Evolutionary conservation across 805 yeast species (phyloP), one percentile per base, ranked within the genome.

Genomic region (Jamesozyma lodderae): DNA sequence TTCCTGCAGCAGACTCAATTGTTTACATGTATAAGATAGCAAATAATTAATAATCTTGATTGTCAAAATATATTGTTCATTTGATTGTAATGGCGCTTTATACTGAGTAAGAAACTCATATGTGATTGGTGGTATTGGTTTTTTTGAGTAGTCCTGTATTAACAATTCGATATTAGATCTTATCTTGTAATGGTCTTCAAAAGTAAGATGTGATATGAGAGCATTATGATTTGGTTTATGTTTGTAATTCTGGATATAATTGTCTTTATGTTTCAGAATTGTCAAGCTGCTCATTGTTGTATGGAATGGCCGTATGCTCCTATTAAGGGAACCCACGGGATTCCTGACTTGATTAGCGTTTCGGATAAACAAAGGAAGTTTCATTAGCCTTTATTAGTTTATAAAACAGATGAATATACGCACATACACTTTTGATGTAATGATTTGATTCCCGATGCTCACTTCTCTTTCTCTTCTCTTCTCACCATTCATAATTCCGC

Each of bases 1-100:
- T 31, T 71, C 66, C 45, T 90, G 72, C 46, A 90, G 75, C 21
- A 79, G 80, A 23, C 71, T 69, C 14, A 87, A 59, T 44, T 96
- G 67, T 38, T 79, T 74, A 6, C 94, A 84, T 39, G 86, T 77
- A 48, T 74, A 69, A 0, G 75, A 69, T 17, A 81, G 55, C 31
- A 82, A 52, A 35, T 69, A 66, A 42, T 75, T 72, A 13, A 79
- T 64, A 0, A 87, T 78, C 11, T 72, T 72, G 31, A 69, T 66
- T 0, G 82, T 77, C 22, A 69, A 48, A 56, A 51, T 57, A 26
- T 57, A 53, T 19, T 49, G 41, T 32, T 58, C 55, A 37, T 51
- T 53, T 15, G 59, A 51, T 21, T 56, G 55, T 31, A 63, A 51
- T 10, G 57, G 55, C 6, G 49, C 44, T 27, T 48, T 48, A 35